Conservation (phyloP, 2,329 filamentous ascomycete genomes). For the Helminthosporium solani region DNA sequence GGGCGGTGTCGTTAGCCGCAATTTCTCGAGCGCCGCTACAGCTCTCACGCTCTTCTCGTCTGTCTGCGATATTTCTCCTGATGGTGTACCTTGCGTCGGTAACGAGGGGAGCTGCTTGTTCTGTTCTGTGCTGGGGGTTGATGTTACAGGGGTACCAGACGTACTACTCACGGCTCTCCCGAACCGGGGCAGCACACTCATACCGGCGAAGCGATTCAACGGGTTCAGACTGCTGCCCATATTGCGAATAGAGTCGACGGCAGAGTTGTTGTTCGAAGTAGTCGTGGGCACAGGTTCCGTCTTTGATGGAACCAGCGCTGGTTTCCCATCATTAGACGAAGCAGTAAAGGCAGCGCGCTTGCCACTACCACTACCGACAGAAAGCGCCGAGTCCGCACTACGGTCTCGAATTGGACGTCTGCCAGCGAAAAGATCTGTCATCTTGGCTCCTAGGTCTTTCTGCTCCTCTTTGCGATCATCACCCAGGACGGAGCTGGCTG, state of each 20-base stretch:
- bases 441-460: conserved; percentile 54
- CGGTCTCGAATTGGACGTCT: conserved; percentile 65
- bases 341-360: conserved; percentile 57
- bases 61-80: conserved; percentile 19
- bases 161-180: conserved; percentile 55
- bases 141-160: conserved; percentile 44
- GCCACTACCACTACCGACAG: conserved; percentile 61
- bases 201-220: conserved; percentile 73
- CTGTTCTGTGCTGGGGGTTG: conserved; percentile 41
- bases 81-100: conserved; percentile 23
- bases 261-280: conserved; percentile 53
- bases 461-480: conserved; percentile 40
- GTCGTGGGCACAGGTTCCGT: conserved; percentile 23
- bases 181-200: conserved; percentile 74
- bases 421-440: conserved; percentile 71
- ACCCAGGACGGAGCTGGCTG: conserved; percentile 53
- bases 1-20: conserved; percentile 50
- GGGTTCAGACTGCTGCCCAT: conserved; percentile 81
- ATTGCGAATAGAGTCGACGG: conserved; percentile 78
- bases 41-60: conserved; percentile 43
- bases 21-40: conserved; percentile 46
- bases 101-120: conserved; percentile 28
- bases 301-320: conserved; percentile 21
- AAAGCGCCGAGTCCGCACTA: conserved; percentile 72
- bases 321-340: conserved; percentile 27